A percentile compares a stretch with the other conserved stretches of the same genome.
phyloP scores from a whole-genome alignment of 768 basidiomycete genomes.

The Naganishia antarctica region DNA sequence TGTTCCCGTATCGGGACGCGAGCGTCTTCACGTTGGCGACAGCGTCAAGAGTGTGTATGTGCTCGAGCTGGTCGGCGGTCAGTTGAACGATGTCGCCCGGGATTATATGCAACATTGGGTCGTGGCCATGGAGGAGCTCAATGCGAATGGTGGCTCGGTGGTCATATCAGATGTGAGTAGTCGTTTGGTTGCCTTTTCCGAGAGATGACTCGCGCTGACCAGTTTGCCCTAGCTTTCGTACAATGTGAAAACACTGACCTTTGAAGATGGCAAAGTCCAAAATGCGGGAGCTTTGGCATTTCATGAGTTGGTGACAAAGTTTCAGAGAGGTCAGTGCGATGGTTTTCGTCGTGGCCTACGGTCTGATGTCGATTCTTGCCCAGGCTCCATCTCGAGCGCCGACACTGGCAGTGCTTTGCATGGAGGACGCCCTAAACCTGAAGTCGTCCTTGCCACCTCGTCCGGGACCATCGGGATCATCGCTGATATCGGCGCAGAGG shows the following conservation, averaged over 20 bases:
- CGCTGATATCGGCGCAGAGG: slow-evolving; percentile 38
- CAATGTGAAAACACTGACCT: slow-evolving; percentile 43
- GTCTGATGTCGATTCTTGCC: background rate
- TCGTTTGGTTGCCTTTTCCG: background rate
- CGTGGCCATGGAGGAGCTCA: slow-evolving; percentile 37
- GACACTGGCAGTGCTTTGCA: background rate
- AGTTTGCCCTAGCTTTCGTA: slow-evolving; percentile 29
- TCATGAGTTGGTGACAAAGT: slow-evolving; percentile 43
- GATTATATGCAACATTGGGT: slow-evolving; percentile 47
- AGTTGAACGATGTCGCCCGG: slow-evolving; percentile 37
- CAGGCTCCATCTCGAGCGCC: background rate
- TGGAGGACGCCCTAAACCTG: slow-evolving; percentile 35
- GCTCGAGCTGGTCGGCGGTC: slow-evolving; percentile 35
- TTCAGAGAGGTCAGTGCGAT: slow-evolving; percentile 33
- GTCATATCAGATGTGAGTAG: slow-evolving; percentile 45
- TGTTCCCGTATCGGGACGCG: slow-evolving; percentile 22
- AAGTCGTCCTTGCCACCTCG: slow-evolving; percentile 40
- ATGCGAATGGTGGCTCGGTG: slow-evolving; percentile 39
- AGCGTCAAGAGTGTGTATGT: slow-evolving; percentile 45
- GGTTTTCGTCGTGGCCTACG: background rate
- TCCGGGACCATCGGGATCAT: slow-evolving; percentile 44
- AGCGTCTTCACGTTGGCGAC: slow-evolving; percentile 44
- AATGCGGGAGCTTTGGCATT: slow-evolving; percentile 43
- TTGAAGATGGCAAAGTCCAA: slow-evolving; percentile 39
- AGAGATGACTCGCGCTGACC: no score